Evolutionary conservation across 352 stramenopile species (phyloP), one percentile per base, ranked within the genome.

Genomic region (Phytophthora sp.): DNA sequence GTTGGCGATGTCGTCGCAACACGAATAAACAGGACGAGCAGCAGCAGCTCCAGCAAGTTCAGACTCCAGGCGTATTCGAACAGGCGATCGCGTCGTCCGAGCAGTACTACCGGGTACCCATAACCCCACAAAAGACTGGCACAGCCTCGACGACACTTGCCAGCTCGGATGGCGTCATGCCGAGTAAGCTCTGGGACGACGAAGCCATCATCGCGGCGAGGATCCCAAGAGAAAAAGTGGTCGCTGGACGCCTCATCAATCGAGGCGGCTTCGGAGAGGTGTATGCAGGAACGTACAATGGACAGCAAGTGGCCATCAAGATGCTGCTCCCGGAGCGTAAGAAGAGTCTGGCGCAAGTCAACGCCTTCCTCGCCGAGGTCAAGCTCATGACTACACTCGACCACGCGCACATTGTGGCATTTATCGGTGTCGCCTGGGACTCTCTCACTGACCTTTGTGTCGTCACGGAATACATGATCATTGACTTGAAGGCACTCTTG

Each of bases 351-450:
- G 35, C 57, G 6, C 67, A 74, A 38, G 67, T 74, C 13, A 74
- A 71, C 61, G 60, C 60, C 7, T 74, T 74, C 42, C 50, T 74
- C 5, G 50, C 53, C 8, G 66, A 74, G 18, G 55, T 70, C 8
- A 74, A 74, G 23, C 56, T 74, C 46, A 74, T 74, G 61, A 57
- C 54, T 4, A 63, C 61, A 0, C 50, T 72, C 2, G 64, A 84
- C 6, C 69, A 84, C 42, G 35, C 53, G 12, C 62, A 70, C 18
- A 80, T 88, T 36, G 76, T 86, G 4, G n/a, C 44, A 4, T 88
- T 84, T 20, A 42, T 85, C 2, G 74, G 73, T 15, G 72, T 84
- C 13, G 73, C 76, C 1, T 86, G 75, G 78, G 74, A 79, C n/a
- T 69, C 67, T 15, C 61, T 81, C 23, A 69, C 52, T 0, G 66